Evolutionary conservation across 257 asterid genomes (phyloP), one percentile per base, ranked within the genome.

Genomic region (Galeopsis tetrahit): DNA sequence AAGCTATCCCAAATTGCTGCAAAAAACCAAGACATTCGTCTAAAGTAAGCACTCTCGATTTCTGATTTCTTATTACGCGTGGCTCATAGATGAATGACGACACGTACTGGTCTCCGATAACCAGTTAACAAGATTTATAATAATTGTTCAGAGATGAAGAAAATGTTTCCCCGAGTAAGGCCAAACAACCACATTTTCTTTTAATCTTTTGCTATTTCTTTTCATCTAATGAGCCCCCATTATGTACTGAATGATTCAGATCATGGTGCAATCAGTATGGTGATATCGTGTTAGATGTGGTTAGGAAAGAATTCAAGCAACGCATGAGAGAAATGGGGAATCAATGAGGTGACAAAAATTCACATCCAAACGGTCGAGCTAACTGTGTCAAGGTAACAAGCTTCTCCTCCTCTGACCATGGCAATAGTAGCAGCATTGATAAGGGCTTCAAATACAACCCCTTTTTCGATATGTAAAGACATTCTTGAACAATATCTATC

Each of bases 251-350:
- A 34, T 46, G 10, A 44, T 72, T 63, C 77, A 89, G 96, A 76
- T 32, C 83, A 72, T 89, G 93, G 90, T 89, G 95, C 49, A 93
- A 91, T 68, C 69, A 68, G 39, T 81, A 85, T 17, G 95, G 91
- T 1, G 86, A 85, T 31, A 75, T 90, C 0, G 92, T 90, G 64
- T 69, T 89, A 59, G 94, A 85, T 15, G 92, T 89, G 44, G 98
- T 88, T 40, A 81, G 92, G 65, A 88, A 86, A 81, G 94, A 88
- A 63, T 89, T 86, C 90, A 89, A 89, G 78, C 80, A 82, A 36
- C 97, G 87, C 80, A 79, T 82, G 71, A 87, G 84, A 71, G 83
- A 86, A 66, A 86, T 73, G 87, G 88, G 87, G 71, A 82, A 75
- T 66, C 76, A 77, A 4, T 71, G 80, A 35, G 68, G 39, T 46